Conservation (phyloP, 2,329 filamentous ascomycete genomes). For the Sarocladium kiliense region DNA sequence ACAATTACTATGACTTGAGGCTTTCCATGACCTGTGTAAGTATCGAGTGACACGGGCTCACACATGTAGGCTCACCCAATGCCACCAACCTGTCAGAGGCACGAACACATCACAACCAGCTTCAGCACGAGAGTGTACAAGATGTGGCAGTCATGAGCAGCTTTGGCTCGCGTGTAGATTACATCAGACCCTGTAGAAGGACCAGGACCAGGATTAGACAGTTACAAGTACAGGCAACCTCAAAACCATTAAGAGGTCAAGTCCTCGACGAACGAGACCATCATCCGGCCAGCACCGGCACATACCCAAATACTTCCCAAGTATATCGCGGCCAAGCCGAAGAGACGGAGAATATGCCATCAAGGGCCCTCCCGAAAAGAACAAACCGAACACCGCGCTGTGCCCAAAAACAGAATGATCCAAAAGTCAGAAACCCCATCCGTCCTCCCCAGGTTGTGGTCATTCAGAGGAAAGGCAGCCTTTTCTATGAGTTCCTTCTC, state of each 20-base stretch:
- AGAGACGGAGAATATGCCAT: neutral
- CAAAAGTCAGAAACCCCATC: neutral
- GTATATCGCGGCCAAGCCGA: neutral
- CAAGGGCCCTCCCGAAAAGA: neutral
- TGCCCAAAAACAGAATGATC: neutral
- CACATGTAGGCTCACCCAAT: no score
- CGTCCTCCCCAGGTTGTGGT: neutral
- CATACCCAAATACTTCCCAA: neutral
- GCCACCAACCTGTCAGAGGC: no score
- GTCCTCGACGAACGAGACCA: neutral
- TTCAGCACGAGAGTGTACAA: no score
- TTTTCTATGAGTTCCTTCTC: neutral
- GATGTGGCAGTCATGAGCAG: neutral
- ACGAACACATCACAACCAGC: no score
- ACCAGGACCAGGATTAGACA: neutral
- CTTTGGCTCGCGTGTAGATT: neutral
- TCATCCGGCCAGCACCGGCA: neutral
- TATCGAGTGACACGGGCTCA: no score
- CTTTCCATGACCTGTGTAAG: no score
- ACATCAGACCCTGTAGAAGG: neutral
- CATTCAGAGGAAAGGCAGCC: neutral
- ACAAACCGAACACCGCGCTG: neutral
- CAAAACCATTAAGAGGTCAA: slow-evolving; percentile 3
- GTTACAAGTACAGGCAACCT: neutral
- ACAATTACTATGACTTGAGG: neutral